Percentiles rank a stretch among this genome's conserved stretches.
Conservation (phyloP, 441 rosid genomes). For the Eutrema salsugineum region DNA sequence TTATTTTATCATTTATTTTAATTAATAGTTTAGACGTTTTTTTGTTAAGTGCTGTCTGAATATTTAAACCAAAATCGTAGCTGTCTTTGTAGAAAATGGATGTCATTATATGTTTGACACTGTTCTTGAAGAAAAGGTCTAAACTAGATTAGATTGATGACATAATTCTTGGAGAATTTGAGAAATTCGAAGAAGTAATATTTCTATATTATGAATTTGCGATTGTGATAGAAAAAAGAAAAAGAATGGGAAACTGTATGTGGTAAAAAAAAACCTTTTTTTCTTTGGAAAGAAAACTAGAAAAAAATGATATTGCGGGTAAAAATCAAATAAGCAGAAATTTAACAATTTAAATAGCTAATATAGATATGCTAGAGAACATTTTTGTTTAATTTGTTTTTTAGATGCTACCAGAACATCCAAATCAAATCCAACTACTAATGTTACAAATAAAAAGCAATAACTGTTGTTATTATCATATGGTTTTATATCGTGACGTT, state of each 20-base stretch:
- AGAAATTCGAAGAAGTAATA: background rate
- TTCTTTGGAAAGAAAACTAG: background rate
- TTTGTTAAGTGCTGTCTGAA: background rate
- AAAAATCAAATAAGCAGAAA: background rate
- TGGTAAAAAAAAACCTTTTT: background rate
- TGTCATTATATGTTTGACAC: slow-evolving; percentile 28
- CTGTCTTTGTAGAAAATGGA: slow-evolving; percentile 26
- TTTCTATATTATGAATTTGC: background rate
- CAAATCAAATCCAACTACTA: background rate
- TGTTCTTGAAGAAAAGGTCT: slow-evolving; percentile 5
- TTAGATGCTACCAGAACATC: background rate
- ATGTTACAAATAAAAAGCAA: background rate
- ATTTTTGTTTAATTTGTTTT: background rate
- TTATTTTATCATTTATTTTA: too few relatives aligned
- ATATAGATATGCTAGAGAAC: background rate
- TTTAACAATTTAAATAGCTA: background rate
- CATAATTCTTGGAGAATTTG: too few relatives aligned
- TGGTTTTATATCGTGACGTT: background rate
- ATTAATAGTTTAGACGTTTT: background rate
- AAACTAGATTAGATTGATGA: background rate
- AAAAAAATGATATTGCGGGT: background rate
- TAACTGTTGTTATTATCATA: background rate
- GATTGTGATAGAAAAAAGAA: background rate
- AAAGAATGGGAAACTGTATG: background rate
- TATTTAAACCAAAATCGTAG: background rate